Evolutionary conservation across 768 basidiomycete species (phyloP), one percentile per base, ranked within the genome.

Genomic region (Harrya chromipes): DNA sequence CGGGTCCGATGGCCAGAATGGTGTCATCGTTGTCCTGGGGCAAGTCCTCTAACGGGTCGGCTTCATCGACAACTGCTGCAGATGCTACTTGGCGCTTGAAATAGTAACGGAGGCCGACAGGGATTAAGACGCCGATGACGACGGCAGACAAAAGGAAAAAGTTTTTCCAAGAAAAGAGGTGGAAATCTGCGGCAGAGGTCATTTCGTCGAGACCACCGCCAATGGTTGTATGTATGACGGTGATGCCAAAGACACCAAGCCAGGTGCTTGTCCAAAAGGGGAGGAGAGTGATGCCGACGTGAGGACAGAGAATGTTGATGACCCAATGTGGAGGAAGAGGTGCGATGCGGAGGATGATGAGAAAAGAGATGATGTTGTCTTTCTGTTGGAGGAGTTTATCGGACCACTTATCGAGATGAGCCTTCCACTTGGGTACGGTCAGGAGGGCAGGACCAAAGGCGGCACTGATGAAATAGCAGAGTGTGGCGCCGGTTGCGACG

Each of bases 271-370:
- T 70, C 92, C 93, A 98, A 70, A 98, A 98, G 0, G 88, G 82
- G 36, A 87, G 69, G 47, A 93, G 67, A 10, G 83, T 79, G 54
- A 98, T 94, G 27, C 92, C 90, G 24, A 98, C 80, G 61, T 98
- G 94, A 1, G 94, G 94, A 54, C 89, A 90, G 9, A 97, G 73
- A 50, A 97, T 77, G 63, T 97, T 97, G 55, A 95, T 84, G 52
- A 97, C 87, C 95, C 95, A 97, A 60, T 97, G 94, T 6, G 94
- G 94, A 26, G 94, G 94, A 17, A 97, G 77, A 1, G 94, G 94
- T 1, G 93, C 89, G 51, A 97, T 94, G 49, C 94, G 85, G 38
- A 98, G 74, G n/a, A 98, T 83, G 66, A 98, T 88, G 57, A 97
- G 82, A 69, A 94, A 97, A 12, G 90, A 90, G 38, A 97, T 79